These are phyloP conservation scores for Fonsecaea monophora DNA, from an alignment of 2,329 filamentous ascomycete species.

Conservation along the genomic window DNA sequence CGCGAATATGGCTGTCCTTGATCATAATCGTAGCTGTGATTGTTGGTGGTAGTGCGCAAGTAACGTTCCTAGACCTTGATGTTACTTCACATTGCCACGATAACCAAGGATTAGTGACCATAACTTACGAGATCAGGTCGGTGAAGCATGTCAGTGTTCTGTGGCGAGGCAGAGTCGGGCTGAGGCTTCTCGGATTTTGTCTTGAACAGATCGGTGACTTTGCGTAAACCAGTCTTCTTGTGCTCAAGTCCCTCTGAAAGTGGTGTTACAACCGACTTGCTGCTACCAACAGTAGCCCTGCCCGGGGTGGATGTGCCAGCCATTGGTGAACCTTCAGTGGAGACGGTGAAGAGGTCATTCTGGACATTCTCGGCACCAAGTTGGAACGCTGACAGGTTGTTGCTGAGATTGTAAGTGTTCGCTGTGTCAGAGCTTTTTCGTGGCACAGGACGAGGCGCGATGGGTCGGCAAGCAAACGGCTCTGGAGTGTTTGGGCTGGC, in stretches of 20 bases:
- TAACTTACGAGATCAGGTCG: slow-evolving; percentile 34
- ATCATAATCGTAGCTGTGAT: slow-evolving; percentile 35
- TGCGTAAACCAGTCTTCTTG: slow-evolving; percentile 36
- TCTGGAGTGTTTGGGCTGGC: slow-evolving; percentile 6
- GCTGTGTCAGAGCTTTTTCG: slow-evolving; percentile 19
- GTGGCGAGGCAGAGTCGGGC: slow-evolving; percentile 11
- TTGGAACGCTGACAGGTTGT: slow-evolving; percentile 24
- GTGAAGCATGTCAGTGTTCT: slow-evolving; percentile 19
- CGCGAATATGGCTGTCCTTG: slow-evolving; percentile 33
- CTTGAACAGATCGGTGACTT: slow-evolving; percentile 37
- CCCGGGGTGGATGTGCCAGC: slow-evolving; percentile 5
- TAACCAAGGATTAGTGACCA: not conserved
- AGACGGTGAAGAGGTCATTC: slow-evolving; percentile 19
- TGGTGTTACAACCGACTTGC: slow-evolving; percentile 22
- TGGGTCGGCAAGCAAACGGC: slow-evolving; percentile 2
- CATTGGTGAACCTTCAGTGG: slow-evolving; percentile 25
- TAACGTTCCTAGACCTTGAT: slow-evolving; percentile 32
- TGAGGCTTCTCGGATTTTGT: slow-evolving; percentile 28
- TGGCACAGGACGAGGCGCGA: not conserved
- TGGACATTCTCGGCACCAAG: slow-evolving; percentile 20
- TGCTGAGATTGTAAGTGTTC: slow-evolving; percentile 12
- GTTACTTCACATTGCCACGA: not conserved
- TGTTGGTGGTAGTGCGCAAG: slow-evolving; percentile 33
- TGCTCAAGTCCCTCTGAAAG: slow-evolving; percentile 21
- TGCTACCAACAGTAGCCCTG: slow-evolving; percentile 24